phyloP scores from a whole-genome alignment of 208 protist genomes.

The Trypanosoma brucei region DNA sequence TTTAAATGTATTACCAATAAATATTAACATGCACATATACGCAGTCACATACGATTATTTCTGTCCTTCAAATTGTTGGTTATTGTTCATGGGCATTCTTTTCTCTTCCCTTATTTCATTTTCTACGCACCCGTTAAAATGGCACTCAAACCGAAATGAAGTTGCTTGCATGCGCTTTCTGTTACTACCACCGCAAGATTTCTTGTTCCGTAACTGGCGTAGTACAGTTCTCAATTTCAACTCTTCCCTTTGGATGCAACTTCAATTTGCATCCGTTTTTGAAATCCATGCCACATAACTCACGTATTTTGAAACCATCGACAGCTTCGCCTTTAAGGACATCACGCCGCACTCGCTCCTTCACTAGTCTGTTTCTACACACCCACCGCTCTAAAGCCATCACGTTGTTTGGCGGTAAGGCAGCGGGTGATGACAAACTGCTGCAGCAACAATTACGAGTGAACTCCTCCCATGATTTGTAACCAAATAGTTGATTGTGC shows the following conservation, averaged over 20 bases:
- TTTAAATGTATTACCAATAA: too few relatives aligned
- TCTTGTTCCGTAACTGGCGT: conserved; percentile 6
- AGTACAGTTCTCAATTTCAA: neutral
- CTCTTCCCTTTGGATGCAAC: conserved; percentile 2
- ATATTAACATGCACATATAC: too few relatives aligned
- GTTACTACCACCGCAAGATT: conserved; percentile 29
- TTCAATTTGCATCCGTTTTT: conserved; percentile 35
- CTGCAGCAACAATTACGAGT: conserved; percentile 62
- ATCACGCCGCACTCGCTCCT: conserved; percentile 69
- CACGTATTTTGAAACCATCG: conserved; percentile 51
- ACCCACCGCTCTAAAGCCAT: conserved; percentile 70
- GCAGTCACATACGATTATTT: too few relatives aligned
- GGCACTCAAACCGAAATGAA: neutral
- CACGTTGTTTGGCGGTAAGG: conserved; percentile 50
- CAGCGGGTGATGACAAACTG: conserved; percentile 17
- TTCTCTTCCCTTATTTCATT: neutral
- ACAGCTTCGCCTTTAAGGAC: conserved; percentile 20
- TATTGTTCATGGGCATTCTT: too few relatives aligned
- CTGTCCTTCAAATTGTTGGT: too few relatives aligned
- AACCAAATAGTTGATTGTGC: conserved; percentile 39
- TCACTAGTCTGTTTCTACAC: conserved; percentile 57
- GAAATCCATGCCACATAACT: conserved; percentile 67
- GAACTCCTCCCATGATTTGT: conserved; percentile 50
- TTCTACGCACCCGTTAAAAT: neutral
- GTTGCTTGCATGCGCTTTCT: too few relatives aligned